Base-by-base conservation (phyloP, 2,329 filamentous ascomycete genomes). In the Magnaporthiopsis incrustans region DNA sequence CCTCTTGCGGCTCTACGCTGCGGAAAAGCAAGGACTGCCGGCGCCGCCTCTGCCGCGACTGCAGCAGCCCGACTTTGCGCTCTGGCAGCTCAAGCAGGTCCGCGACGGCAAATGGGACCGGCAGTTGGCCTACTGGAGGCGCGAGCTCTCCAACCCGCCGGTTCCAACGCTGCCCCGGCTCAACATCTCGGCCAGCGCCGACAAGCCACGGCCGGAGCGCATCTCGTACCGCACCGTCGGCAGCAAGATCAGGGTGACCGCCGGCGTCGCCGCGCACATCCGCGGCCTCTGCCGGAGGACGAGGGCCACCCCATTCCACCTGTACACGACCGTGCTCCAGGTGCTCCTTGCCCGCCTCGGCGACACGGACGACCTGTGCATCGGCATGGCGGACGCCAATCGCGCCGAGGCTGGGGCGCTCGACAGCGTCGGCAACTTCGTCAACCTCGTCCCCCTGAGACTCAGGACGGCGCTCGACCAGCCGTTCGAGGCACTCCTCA, bases 381-480 rank as follows among this genome's bases (percentile, higher is more conserved):
- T 61, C 22, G 60, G 38, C 38, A 57, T 62, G 38, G 60, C 26
- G 14, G 30, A 57, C n/a, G 44, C 25, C 44, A 62, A 57, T 44
- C 38, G 60, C 18, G 60, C 15, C 30, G 53, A 27, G 71, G 69
- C 81, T 18, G 91, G 90, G 56, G 82, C 91, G 53, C 76, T 83
- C 0, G 64, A 87, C 18, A 79, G 84, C 0, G 88, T 84, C 0
- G 79, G 82, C 0, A 72, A 90, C 0, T 95, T 94, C 68, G 90
- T 90, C 22, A 73, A 66, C 66, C 25, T 56, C 33, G 2, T 66
- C 61, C 56, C 50, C 4, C 60, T 62, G 60, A n/a, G 26, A 15
- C 59, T 61, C 59, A 6, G 5, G 26, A 33, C 50, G 14, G 35
- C 38, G 2, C 14, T 25, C 15, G 35, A 25, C 15, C 15, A 32